Conservation (phyloP, 1,284 basidiomycete species). For the Chalciporus piperatoides region DNA sequence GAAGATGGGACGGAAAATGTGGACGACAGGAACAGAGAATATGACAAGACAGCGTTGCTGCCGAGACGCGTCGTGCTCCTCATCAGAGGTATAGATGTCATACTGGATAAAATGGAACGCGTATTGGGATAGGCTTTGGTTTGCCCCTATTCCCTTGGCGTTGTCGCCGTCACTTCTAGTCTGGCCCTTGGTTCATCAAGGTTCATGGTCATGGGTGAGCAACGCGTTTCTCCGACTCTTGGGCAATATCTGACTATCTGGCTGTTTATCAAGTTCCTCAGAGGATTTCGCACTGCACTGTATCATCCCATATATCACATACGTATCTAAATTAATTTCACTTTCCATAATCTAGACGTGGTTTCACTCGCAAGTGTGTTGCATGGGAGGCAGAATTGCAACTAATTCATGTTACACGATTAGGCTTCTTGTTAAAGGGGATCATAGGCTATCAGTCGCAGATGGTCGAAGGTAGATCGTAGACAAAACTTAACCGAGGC, state of each 20-base stretch:
- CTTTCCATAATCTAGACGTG: neutral
- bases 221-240: neutral
- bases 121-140: slow-evolving; percentile 40
- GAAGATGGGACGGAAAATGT: slow-evolving; percentile 7
- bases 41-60: slow-evolving; percentile 41
- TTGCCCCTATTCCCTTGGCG: neutral
- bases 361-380: neutral
- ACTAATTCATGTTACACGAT: slow-evolving; percentile 14
- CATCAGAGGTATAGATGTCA: slow-evolving; percentile 55
- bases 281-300: neutral
- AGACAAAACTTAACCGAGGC: neutral
- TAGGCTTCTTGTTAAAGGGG: slow-evolving; percentile 18
- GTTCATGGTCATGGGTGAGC: neutral
- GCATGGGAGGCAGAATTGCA: neutral
- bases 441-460: slow-evolving; percentile 18
- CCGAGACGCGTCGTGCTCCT: slow-evolving; percentile 54
- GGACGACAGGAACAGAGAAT: slow-evolving; percentile 15
- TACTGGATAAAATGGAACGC: slow-evolving; percentile 63
- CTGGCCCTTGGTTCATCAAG: neutral
- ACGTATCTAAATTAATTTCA: neutral
- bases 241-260: neutral
- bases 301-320: neutral
- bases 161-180: neutral
- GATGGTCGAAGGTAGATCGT: neutral
- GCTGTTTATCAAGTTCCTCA: neutral